Base-by-base conservation (phyloP, 2,329 filamentous ascomycete genomes). In the Davidsoniella neocaledoniae region DNA sequence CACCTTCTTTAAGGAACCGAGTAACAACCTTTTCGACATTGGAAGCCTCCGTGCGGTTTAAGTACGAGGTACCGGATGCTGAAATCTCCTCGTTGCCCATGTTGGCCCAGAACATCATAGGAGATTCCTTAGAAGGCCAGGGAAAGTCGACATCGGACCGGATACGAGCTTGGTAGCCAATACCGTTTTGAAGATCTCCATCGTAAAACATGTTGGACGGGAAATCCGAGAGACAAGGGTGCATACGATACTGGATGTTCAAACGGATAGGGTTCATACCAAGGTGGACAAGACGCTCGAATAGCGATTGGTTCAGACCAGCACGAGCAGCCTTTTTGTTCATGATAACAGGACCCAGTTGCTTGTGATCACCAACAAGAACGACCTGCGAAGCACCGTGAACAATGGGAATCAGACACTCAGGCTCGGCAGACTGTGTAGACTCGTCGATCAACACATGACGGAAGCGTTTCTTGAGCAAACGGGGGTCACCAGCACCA, bases 21-120 rank as follows among this genome's bases (percentile, higher is more conserved):
- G 90, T 95, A 40, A 98, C 87, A 53, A 95, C 88, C 72, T 98
- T 98, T 68, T 98, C 91, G 29, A 98, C 91, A 56, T 96, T 96
- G 43, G 87, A 84, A 3, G 91, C 88, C 64, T 98, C 91, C 1
- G 91, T 96, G 43, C 91, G 85, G 66, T 98, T 98, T 57, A 98
- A 81, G 61, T 98, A 98, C 2, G 90, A 96, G 2, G 91, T 98
- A 60, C 91, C 91, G 23, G 88, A 95, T 1, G 91, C 91, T 5
- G 90, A 95, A 46, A 98, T 98, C 65, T 98, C 91, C 65, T 98
- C 91, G 53, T 93, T 94, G 53, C 91, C 91, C 50, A 95, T 71
- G 62, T 98, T 98, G 23, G 87, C 94, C 91, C 91, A 98, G 69
- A 98, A 98, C 91, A 96, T 96, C 91, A 98, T 98, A 2, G 91